These are phyloP conservation scores for Coriaria nepalensis DNA, from an alignment of 306 rosid genomes.

Conservation along the genomic window DNA sequence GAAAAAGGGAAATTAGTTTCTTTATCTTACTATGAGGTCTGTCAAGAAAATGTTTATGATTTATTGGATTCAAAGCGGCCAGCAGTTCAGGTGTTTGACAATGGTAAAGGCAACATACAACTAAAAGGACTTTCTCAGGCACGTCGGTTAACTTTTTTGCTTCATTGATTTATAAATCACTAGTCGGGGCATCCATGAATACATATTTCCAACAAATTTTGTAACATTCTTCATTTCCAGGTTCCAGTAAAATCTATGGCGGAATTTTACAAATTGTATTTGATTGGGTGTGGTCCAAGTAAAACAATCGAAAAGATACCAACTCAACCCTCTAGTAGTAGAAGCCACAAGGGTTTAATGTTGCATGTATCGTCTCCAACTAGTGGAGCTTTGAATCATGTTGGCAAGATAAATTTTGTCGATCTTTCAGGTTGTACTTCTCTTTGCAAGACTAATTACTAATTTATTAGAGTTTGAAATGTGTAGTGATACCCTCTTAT, in stretches of 20 bases:
- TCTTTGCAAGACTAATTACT: not conserved
- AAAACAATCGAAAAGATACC: conserved; percentile 38
- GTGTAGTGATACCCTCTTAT: too few species aligned
- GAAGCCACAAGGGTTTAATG: conserved; percentile 63
- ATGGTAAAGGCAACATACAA: conserved; percentile 47
- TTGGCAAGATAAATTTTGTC: conserved; percentile 67
- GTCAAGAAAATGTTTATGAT: conserved; percentile 64
- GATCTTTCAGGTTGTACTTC: conserved; percentile 65
- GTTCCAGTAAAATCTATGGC: conserved; percentile 41
- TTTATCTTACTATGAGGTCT: conserved; percentile 66
- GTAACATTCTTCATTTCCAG: conserved; percentile 22
- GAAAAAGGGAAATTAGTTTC: conserved; percentile 32
- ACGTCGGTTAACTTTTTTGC: conserved; percentile 13
- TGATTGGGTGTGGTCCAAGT: conserved; percentile 26
- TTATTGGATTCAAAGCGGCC: conserved; percentile 45
- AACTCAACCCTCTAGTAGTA: conserved; percentile 28
- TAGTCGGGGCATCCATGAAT: not conserved
- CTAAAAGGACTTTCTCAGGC: conserved; percentile 75
- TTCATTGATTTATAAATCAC: conserved; percentile 2
- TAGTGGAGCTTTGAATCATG: conserved; percentile 13
- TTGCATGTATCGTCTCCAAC: conserved; percentile 32
- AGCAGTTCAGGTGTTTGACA: conserved; percentile 49
- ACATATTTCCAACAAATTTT: conserved; percentile 2
- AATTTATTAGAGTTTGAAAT: too few species aligned
- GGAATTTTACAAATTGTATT: conserved; percentile 45